These are phyloP conservation scores for Magnolia officinalis DNA, from an alignment of 164 flowering plant genomes.

Conservation along the genomic window DNA sequence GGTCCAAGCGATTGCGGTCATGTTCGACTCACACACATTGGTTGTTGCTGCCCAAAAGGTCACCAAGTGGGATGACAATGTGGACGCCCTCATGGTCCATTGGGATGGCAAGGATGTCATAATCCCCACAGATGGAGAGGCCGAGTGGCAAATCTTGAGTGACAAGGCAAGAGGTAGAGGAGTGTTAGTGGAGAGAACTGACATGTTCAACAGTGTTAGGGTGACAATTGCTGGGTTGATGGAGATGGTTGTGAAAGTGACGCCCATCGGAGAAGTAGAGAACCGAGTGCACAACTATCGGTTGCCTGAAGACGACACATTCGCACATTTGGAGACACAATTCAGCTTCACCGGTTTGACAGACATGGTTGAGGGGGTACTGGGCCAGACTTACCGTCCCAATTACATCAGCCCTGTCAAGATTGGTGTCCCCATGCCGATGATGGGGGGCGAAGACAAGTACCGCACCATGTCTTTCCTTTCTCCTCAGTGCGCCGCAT, in stretches of 20 bases:
- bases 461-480: slow-evolving; percentile 48
- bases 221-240: slow-evolving; percentile 39
- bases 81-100: slow-evolving; percentile 42
- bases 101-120: slow-evolving; percentile 43
- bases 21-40: slow-evolving; percentile 59
- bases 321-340: slow-evolving; percentile 44
- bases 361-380: slow-evolving; percentile 55
- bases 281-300: slow-evolving; percentile 60
- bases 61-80: slow-evolving; percentile 50
- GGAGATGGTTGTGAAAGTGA: slow-evolving; percentile 45
- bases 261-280: slow-evolving; percentile 54
- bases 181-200: slow-evolving; percentile 56
- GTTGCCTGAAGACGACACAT: slow-evolving; percentile 44
- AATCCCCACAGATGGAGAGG: slow-evolving; percentile 54
- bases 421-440: slow-evolving; percentile 66
- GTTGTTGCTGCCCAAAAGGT: slow-evolving; percentile 53
- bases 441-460: slow-evolving; percentile 79
- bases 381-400: slow-evolving; percentile 70
- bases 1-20: slow-evolving; percentile 65
- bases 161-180: slow-evolving; percentile 22
- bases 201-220: slow-evolving; percentile 44
- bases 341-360: slow-evolving; percentile 38
- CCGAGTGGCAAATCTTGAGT: slow-evolving; percentile 41
- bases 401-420: slow-evolving; percentile 57
- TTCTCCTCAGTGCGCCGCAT: slow-evolving; percentile 47